Conservation (phyloP, 371 early-diverging fungal species). For the Dipsacomyces acuminosporus region DNA sequence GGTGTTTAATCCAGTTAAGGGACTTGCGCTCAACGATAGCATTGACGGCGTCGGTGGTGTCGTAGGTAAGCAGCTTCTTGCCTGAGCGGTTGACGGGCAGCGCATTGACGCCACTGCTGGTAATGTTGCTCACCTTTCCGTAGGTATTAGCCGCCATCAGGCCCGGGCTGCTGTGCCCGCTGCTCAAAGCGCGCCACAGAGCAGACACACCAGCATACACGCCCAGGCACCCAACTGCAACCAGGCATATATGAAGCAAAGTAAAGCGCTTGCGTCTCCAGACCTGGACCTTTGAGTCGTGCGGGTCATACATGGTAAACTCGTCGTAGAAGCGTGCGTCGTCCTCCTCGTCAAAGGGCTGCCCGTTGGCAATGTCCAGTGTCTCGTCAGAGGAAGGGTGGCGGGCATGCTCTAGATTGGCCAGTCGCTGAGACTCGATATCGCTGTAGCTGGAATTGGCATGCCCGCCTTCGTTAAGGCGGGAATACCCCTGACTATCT, state of each 20-base stretch:
- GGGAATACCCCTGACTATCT: conserved; percentile 13
- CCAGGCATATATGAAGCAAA: conserved; percentile 20
- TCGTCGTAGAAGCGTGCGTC: conserved; percentile 36
- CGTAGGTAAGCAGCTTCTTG: conserved; percentile 36
- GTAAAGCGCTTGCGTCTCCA: conserved; percentile 42
- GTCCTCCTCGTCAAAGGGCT: conserved; percentile 32
- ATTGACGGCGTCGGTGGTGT: conserved; percentile 15
- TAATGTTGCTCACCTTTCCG: no score
- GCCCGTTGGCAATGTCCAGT: conserved; percentile 7
- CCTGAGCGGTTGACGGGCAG: conserved; percentile 19
- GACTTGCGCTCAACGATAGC: conserved; percentile 19
- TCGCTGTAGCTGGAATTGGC: background rate
- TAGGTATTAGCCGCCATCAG: background rate
- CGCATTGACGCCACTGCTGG: background rate
- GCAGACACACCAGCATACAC: conserved; percentile 16
- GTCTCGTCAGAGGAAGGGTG: background rate
- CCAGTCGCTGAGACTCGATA: background rate
- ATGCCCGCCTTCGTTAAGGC: conserved; percentile 12
- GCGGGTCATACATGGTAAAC: conserved; percentile 34
- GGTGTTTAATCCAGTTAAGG: conserved; percentile 44
- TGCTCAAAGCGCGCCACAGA: conserved; percentile 14
- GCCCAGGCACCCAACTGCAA: conserved; percentile 26
- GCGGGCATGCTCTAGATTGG: background rate
- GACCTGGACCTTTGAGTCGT: conserved; percentile 10
- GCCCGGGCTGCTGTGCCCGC: background rate